phyloP scores from a whole-genome alignment of 2,329 filamentous ascomycete species.

The Coniosporium tulheliwenetii region DNA sequence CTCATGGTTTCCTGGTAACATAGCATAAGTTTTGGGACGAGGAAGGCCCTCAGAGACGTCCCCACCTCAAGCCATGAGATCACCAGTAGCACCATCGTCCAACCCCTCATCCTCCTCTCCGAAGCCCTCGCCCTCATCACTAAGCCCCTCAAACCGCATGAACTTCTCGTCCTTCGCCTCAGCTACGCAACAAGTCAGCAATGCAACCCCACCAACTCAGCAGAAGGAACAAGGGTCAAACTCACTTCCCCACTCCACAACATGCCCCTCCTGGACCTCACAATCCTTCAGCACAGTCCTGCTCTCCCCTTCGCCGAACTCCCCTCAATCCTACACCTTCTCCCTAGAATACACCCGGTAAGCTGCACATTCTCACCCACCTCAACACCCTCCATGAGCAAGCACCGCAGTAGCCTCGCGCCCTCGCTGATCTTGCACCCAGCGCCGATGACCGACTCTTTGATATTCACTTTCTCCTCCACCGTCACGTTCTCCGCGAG shows the following conservation, averaged over 20 bases:
- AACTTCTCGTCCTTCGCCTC: slow-evolving; percentile 48
- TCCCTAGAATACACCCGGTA: slow-evolving; percentile 75
- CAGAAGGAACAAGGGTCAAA: slow-evolving; percentile 2
- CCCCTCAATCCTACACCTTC: slow-evolving; percentile 68
- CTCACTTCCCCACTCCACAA: slow-evolving; percentile 60
- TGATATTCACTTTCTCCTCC: slow-evolving; percentile 80
- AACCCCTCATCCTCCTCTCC: slow-evolving; percentile 11
- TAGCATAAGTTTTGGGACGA: too few relatives aligned
- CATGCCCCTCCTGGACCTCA: slow-evolving; percentile 75
- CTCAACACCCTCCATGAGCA: slow-evolving; percentile 84
- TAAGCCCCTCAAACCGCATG: slow-evolving; percentile 31
- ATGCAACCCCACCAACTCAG: not conserved
- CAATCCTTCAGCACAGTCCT: slow-evolving; percentile 60
- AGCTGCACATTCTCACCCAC: slow-evolving; percentile 74
- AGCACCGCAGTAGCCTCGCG: slow-evolving; percentile 72
- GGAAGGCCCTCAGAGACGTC: too few relatives aligned
- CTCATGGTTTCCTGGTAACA: too few relatives aligned
- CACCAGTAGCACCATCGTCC: too few relatives aligned
- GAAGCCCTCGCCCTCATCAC: slow-evolving; percentile 16
- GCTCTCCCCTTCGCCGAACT: slow-evolving; percentile 34
- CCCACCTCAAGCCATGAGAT: too few relatives aligned
- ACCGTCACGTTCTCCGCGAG: slow-evolving; percentile 81
- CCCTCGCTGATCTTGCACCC: slow-evolving; percentile 76
- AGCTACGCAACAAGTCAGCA: slow-evolving; percentile 10
- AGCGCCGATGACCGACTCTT: slow-evolving; percentile 76